Evolutionary conservation across 2,329 filamentous ascomycete species (phyloP), one percentile per base, ranked within the genome.

Genomic region (Grosmannia serpens): DNA sequence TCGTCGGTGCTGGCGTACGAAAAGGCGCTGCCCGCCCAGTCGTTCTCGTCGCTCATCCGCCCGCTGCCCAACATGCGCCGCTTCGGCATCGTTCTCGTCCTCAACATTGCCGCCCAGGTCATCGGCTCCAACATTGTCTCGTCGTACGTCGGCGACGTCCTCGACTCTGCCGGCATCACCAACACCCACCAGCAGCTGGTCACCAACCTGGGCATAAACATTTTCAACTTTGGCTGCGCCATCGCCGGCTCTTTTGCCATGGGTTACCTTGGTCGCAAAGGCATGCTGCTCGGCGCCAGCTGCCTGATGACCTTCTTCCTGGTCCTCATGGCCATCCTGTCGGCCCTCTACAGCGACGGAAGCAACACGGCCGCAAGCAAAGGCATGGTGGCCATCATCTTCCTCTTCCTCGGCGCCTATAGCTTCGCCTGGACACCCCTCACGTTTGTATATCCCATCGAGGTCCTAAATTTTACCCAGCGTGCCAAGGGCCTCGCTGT

Each of bases 281-380:
- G 86, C 47, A 85, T 84, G 0, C 47, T 82, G 1, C 75, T 89
- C 2, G 86, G 85, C 15, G 77, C 87, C 51, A 65, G 70, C 0
- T 75, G 89, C 6, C 84, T 88, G 62, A 82, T 83, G 62, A 71
- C 87, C 6, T 85, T 88, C 69, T 86, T 89, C 65, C 78, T 87
- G 60, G 87, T 83, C 0, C 85, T 83, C 51, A 75, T 77, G 57
- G 80, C 79, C 63, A 76, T 74, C 71, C 69, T 82, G 67, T 44
- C 53, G 2, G 49, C 47, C 4, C 33, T 59, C 11, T 59, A 55
- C 46, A 26, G 49, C 44, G 47, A 52, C 35, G 35, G 35, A 17
- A 27, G 33, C 47, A 53, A 55, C 53, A 9, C 6, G 26, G 9
- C 44, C 20, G 53, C 27, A 1, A 52, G 33, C 33, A 35, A 53